Conservation (phyloP, 129 eudicot genomes). For the Lactuca sativa region DNA sequence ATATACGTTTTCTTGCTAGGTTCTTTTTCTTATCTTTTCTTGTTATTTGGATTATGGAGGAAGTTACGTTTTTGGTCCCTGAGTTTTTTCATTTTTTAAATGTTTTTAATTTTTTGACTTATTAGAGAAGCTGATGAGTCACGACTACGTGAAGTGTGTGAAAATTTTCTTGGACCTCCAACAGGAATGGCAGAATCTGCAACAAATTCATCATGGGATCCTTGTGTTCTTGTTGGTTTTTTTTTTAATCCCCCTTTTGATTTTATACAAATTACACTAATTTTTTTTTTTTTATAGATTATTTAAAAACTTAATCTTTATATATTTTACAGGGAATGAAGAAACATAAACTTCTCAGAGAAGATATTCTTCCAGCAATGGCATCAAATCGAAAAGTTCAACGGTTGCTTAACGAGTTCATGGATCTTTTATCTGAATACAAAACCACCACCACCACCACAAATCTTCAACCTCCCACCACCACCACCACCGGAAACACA, state of each 20-base stretch:
- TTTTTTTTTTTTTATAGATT: neutral
- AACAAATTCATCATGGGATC: conserved; percentile 81
- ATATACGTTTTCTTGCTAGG: conserved; percentile 92
- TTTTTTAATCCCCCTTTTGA: neutral
- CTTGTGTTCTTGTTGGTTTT: conserved; percentile 75
- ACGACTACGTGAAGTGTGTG: conserved; percentile 91
- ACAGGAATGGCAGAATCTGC: conserved; percentile 75
- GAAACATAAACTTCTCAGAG: conserved; percentile 82
- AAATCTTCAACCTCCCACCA: conserved; percentile 22
- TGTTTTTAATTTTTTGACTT: no score
- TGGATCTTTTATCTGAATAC: conserved; percentile 90
- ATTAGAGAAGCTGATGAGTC: conserved; percentile 94
- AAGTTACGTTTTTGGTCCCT: neutral
- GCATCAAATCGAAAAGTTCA: conserved; percentile 97
- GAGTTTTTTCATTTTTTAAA: no score
- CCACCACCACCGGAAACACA: conserved; percentile 12
- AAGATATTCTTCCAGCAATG: conserved; percentile 98
- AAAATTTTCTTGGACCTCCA: conserved; percentile 97
- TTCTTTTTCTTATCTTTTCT: conserved; percentile 24
- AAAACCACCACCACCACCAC: conserved; percentile 21
- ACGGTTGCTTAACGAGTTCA: conserved; percentile 83
- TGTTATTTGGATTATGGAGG: neutral
- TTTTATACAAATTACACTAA: neutral
- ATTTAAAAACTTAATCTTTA: neutral
- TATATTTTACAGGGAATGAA: conserved; percentile 67